These are phyloP conservation scores for Mimosa bimucronata DNA, from an alignment of 306 rosid species.

Conservation along the genomic window DNA sequence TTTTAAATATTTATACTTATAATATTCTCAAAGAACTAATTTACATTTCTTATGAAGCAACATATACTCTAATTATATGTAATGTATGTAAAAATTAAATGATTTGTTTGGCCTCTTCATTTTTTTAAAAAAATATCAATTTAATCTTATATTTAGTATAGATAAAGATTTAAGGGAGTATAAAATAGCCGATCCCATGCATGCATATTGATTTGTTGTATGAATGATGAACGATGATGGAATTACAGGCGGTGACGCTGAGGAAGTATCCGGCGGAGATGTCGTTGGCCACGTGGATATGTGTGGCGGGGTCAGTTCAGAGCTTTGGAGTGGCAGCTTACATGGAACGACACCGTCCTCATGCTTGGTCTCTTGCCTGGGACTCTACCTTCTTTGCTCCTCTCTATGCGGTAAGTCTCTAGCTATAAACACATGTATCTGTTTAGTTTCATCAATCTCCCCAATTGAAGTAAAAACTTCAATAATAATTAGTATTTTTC, in stretches of 20 bases:
- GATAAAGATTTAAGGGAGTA: no score
- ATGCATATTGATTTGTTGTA: neutral
- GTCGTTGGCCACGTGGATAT: constrained; percentile 72
- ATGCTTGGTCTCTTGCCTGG: constrained; percentile 67
- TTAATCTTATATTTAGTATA: no score
- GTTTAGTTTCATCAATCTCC: no score
- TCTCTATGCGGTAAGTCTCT: constrained; percentile 50
- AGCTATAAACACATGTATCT: no score
- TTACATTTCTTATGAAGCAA: no score
- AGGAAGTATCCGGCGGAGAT: constrained; percentile 65
- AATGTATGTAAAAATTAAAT: no score
- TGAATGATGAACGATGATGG: neutral
- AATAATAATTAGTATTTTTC: constrained; percentile 36
- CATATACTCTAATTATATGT: no score
- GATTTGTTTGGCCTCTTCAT: no score
- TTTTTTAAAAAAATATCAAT: no score
- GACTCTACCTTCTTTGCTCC: constrained; percentile 66
- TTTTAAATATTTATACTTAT: no score
- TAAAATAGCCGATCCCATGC: neutral
- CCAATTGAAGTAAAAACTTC: no score
- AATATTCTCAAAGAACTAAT: no score
- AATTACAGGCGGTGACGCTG: constrained; percentile 64
- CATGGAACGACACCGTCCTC: constrained; percentile 51
- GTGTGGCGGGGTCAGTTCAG: constrained; percentile 68
- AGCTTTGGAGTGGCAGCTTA: constrained; percentile 52